Base-by-base conservation (phyloP, 2,329 filamentous ascomycete genomes). In the Fusarium caatingaense region DNA sequence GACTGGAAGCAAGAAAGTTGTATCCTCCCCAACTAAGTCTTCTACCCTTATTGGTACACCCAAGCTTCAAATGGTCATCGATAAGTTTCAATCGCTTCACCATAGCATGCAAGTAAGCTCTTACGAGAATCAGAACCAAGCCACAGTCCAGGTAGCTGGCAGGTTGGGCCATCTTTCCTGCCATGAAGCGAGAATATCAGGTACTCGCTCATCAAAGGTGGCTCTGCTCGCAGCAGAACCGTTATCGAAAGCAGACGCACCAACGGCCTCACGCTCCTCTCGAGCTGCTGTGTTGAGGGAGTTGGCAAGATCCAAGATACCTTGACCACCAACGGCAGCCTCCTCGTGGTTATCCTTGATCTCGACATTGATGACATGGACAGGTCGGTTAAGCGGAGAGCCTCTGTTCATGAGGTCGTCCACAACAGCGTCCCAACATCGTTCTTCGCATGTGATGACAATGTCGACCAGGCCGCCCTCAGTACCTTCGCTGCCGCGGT, bases 321-420 rank as follows among this genome's bases (percentile, higher is more conserved):
- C 96, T 72, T 91, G 89, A 3, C 96, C 96, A 12, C 96, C 96
- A 4, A 98, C 88, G 23, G 95, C 86, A 1, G 96, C 96, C 80
- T 99, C 96, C 79, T 99, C 95, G 77, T 98, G 96, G 77, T 98
- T 99, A 81, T 99, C 96, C 80, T 92, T 95, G 77, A 99, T 99
- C 78, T 99, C 96, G 57, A 99, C 92, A 75, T 99, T 99, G 84
- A 99, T 97, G 60, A 99, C 93, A 78, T 99, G 96, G 1, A 99
- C 96, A 0, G 96, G 94, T 4, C 93, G 86, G 79, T 99, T 99
- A 60, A 99, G 84, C 6, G 93, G 92, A 1, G 92, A 89, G 10
- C 95, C 96, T 67, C 97, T 89, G 74, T 90, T 92, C 67, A 97
- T 88, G 55, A 99, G 84, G 78, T 99, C 95, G 75, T 99, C 96